phyloP scores from a whole-genome alignment of 306 rosid genomes.

The Begonia loranthoides region DNA sequence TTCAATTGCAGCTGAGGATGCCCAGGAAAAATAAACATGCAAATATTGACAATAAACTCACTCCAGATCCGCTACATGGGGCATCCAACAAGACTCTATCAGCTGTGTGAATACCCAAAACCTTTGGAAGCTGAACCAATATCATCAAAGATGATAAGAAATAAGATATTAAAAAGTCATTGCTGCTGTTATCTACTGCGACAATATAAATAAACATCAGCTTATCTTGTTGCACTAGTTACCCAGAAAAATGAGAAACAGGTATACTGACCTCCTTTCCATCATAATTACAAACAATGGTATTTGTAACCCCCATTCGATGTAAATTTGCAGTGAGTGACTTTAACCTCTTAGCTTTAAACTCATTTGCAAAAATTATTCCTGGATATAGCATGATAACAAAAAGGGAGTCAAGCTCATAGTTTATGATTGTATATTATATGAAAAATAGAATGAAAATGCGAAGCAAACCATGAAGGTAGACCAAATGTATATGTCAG shows the following conservation, averaged over 20 bases:
- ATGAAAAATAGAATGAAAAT: too few relatives aligned
- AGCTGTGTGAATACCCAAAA: slow-evolving; percentile 55
- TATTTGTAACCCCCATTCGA: slow-evolving; percentile 91
- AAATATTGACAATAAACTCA: slow-evolving; percentile 20
- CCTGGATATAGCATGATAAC: slow-evolving; percentile 26
- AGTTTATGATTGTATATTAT: too few relatives aligned
- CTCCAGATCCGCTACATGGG: slow-evolving; percentile 99
- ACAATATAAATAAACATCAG: too few relatives aligned
- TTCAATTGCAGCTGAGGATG: too few relatives aligned
- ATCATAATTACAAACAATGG: slow-evolving; percentile 77
- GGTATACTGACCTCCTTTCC: slow-evolving; percentile 63
- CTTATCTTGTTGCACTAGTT: too few relatives aligned
- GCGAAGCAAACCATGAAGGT: too few relatives aligned
- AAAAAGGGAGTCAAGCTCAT: neutral
- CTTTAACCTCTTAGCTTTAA: slow-evolving; percentile 76
- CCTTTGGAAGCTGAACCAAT: slow-evolving; percentile 65
- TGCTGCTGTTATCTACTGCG: too few relatives aligned
- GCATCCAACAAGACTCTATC: slow-evolving; percentile 94
- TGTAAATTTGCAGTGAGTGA: slow-evolving; percentile 89
- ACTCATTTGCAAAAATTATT: slow-evolving; percentile 78
- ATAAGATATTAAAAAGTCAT: too few relatives aligned
- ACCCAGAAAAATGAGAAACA: neutral
- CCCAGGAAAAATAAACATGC: neutral
- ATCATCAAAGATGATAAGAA: too few relatives aligned
- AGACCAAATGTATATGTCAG: too few relatives aligned